Evolutionary conservation across 2,329 filamentous ascomycete genomes (phyloP), one percentile per base, ranked within the genome.

Genomic region (Cercospora sp.): DNA sequence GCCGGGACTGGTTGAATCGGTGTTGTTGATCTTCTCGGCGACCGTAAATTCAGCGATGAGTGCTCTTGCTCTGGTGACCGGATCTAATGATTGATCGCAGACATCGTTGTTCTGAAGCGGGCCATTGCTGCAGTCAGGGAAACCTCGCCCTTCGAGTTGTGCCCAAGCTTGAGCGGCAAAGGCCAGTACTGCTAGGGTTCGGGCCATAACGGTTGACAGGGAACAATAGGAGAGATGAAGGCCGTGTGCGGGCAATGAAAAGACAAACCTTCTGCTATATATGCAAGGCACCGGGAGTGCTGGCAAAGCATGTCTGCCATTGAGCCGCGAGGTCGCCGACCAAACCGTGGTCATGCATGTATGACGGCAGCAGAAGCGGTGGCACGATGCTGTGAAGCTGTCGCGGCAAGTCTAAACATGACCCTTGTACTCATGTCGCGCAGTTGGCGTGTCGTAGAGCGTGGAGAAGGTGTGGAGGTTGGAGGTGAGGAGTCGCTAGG

Each of bases 11-110:
- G 78, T 80, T 65, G 80, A 83, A 13, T 81, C 82, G 0, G 84
- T 86, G 70, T 82, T 81, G 66, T 86, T 86, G 24, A 88, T 82
- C 70, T 88, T 86, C 74, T 88, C 86, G 49, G 82, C 82, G 10
- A 84, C 77, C 3, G 71, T 73, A 12, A 88, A 83, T 24, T 82
- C 80, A 1, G 81, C 80, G 37, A 88, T 81, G 1, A 88, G 79
- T 45, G 85, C 83, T 13, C 77, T 79, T 1, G 83, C 83, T 53
- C 75, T 65, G 7, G 68, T 70, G 8, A 73, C 62, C 10, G 72
- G 73, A 60, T 76, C 75, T 67, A 60, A 6, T 5, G 81, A 80
- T 3, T 78, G 76, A 66, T 88, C 79, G 72, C 86, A 88, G 12
- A 88, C 83, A 3, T 80, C 78, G 49, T 84, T 84, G 37, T 82